phyloP scores from a whole-genome alignment of 2,329 filamentous ascomycete species.

The Zymoseptoria brevis region DNA sequence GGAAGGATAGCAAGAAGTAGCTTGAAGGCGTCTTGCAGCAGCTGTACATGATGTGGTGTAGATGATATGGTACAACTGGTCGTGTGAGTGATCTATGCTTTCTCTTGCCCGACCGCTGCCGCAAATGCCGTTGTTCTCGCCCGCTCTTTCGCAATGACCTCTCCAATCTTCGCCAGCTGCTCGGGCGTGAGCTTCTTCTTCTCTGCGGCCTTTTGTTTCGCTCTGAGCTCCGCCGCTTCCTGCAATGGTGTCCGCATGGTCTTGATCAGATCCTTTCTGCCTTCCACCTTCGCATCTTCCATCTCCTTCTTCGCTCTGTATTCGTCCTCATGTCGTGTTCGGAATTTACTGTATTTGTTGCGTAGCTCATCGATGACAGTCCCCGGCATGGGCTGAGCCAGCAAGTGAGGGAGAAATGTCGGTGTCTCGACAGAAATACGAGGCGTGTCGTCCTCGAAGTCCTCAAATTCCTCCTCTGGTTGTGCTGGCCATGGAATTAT shows the following conservation, averaged over 20 bases:
- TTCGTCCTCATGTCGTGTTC: conserved; percentile 68
- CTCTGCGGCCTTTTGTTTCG: conserved; percentile 33
- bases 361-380: conserved; percentile 78
- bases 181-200: conserved; percentile 30
- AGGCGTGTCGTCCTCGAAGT: conserved; percentile 61
- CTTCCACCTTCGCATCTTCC: conserved; percentile 46
- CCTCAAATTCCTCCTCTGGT: conserved; percentile 39
- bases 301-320: conserved; percentile 59
- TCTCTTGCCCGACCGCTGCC: background rate
- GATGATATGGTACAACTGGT: background rate
- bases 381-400: conserved; percentile 68
- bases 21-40: conserved; percentile 43
- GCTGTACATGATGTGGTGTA: conserved; percentile 32
- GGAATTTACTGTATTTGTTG: conserved; percentile 72
- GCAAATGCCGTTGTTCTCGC: conserved; percentile 3
- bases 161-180: conserved; percentile 35
- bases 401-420: conserved; percentile 71
- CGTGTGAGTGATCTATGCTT: background rate
- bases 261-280: conserved; percentile 33
- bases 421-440: conserved; percentile 65
- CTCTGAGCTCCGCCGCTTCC: conserved; percentile 34
- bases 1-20: conserved; percentile 5
- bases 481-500: conserved; percentile 68
- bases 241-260: conserved; percentile 42
- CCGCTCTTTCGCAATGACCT: conserved; percentile 31